Base-by-base conservation (phyloP, 2,329 filamentous ascomycete species). In the Lasiodiplodia citricola region DNA sequence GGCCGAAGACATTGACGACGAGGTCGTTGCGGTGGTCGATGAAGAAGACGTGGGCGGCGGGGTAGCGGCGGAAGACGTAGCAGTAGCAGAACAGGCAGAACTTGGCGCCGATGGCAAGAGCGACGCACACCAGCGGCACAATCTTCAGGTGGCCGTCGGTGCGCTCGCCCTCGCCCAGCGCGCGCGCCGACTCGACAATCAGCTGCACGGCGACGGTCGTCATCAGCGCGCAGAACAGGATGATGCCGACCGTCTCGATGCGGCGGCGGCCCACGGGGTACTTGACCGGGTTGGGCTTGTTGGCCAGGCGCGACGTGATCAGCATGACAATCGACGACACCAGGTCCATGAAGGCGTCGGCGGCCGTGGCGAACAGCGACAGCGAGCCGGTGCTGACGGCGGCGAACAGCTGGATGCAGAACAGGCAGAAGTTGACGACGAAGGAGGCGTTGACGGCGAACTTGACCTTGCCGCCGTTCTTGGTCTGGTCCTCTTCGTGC, bases 171-270 rank as follows among this genome's bases (percentile, higher is more conserved):
- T 72, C 80, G 18, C 79, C 85, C 7, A 89, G 80, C 8, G 79
- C 78, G 66, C 87, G 82, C n/a, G 82, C 82, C 25, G 88, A 90
- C 71, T 89, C 86, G 68, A 90, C 85, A 58, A 88, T 84, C 35
- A 90, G 80, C 73, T 90, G 86, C 35, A 90, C 87, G 58, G 88
- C 87, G 3, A 90, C 88, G 0, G 88, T 90, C 2, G 88, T 89
- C 87, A 90, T 90, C 69, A 90, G 80, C 54, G 88, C 87, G 71
- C 87, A 89, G 76, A 90, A 90, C 56, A 90, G 84, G 72, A 91
- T 88, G 70, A 90, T 87, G 35, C 87, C 88, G 69, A 90, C 83
- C 2, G 88, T 89, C 78, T 90, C 88, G 66, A 90, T 86, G 68
- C 88, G 83, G 4, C 84, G 89, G 8, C 88, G 85, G 52, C 87